Conservation (phyloP, 345 rosid genomes). For the Carallia brachiata region DNA sequence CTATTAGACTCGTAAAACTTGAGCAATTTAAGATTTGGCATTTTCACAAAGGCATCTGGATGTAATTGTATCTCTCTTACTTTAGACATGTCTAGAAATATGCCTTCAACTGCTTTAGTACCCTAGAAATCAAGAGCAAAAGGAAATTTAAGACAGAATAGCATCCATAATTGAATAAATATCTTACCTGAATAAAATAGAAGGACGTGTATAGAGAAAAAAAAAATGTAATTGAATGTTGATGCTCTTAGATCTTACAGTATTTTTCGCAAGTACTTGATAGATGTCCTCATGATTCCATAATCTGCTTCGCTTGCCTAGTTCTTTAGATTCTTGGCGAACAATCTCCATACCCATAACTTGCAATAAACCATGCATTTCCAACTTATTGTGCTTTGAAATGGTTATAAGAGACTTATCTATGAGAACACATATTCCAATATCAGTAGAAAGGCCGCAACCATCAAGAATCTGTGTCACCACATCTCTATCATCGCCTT, state of each 20-base stretch:
- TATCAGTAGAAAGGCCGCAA: conserved; percentile 7
- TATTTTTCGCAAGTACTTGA: neutral
- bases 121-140: neutral
- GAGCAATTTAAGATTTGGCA: conserved; percentile 6
- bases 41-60: neutral
- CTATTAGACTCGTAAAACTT: neutral
- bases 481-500: neutral
- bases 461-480: neutral
- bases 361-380: conserved; percentile 9
- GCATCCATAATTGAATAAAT: no score
- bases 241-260: neutral
- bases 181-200: neutral
- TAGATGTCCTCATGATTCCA: neutral
- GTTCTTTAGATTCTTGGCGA: conserved; percentile 13
- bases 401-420: conserved; percentile 10
- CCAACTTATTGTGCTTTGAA: neutral
- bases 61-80: neutral
- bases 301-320: conserved; percentile 1
- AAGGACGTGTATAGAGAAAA: no score
- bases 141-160: no score
- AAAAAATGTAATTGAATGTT: no score
- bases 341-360: conserved; percentile 12
- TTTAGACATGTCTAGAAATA: neutral
- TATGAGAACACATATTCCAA: conserved; percentile 7
- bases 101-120: conserved; percentile 13